Percentiles rank a stretch among this genome's conserved stretches.
Conservation (phyloP, 2,329 filamentous ascomycete species). For the Macrophomina tecta region DNA sequence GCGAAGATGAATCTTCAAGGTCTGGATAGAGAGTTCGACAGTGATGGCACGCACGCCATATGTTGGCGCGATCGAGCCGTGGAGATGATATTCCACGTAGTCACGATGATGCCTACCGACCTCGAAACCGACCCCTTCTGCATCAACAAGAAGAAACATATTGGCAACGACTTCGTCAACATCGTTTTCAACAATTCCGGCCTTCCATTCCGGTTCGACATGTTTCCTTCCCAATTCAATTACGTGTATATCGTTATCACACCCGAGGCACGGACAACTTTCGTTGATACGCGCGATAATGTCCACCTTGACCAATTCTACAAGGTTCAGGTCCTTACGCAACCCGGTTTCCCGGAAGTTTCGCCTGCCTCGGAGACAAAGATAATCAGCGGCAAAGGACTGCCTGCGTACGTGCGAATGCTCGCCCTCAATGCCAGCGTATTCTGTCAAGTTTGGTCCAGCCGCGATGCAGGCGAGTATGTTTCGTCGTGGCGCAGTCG, state of each 20-base stretch:
- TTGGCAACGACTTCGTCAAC: slow-evolving; percentile 97
- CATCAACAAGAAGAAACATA: slow-evolving; percentile 88
- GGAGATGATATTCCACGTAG: slow-evolving; percentile 94
- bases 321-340: slow-evolving; percentile 86
- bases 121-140: slow-evolving; percentile 74
- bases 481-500: slow-evolving; percentile 89
- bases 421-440: slow-evolving; percentile 92
- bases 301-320: slow-evolving; percentile 68
- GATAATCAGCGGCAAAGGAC: slow-evolving; percentile 80
- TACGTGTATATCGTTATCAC: slow-evolving; percentile 97
- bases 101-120: slow-evolving; percentile 96
- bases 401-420: slow-evolving; percentile 85
- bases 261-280: slow-evolving; percentile 79
- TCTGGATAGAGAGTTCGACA: slow-evolving; percentile 76
- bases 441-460: slow-evolving; percentile 89
- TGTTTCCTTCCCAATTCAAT: slow-evolving; percentile 93
- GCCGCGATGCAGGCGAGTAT: slow-evolving; percentile 77
- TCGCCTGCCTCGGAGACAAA: slow-evolving; percentile 90
- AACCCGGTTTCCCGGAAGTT: slow-evolving; percentile 87
- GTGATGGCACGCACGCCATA: slow-evolving; percentile 86
- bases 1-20: slow-evolving; percentile 93
- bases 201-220: slow-evolving; percentile 85
- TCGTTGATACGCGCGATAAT: slow-evolving; percentile 56
- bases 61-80: slow-evolving; percentile 95
- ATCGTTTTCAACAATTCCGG: slow-evolving; percentile 98